Conservation (phyloP, 1,284 basidiomycete genomes). For the Leccinum insolens region DNA sequence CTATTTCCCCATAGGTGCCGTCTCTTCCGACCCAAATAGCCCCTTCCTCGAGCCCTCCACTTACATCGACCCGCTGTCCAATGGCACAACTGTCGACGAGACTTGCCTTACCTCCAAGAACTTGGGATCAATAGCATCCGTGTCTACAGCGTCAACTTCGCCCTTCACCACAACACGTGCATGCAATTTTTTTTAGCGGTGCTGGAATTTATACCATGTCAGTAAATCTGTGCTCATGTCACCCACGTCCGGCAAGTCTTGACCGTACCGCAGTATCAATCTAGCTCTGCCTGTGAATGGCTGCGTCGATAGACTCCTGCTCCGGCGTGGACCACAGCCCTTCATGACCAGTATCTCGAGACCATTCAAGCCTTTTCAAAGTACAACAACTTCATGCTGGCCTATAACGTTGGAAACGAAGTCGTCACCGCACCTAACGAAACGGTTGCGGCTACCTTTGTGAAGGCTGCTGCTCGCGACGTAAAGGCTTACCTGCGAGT, state of each 20-base stretch:
- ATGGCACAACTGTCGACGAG: conserved; percentile 73
- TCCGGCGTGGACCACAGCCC: conserved; percentile 83
- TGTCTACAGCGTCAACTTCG: conserved; percentile 84
- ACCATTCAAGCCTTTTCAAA: conserved; percentile 82
- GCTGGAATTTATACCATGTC: conserved; percentile 91
- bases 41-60: conserved; percentile 79
- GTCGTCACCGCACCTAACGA: conserved; percentile 64
- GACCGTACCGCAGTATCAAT: conserved; percentile 62
- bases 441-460: conserved; percentile 74
- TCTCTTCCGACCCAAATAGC: conserved; percentile 56
- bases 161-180: conserved; percentile 83
- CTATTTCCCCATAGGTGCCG: conserved; percentile 40
- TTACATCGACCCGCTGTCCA: conserved; percentile 78
- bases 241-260: conserved; percentile 3
- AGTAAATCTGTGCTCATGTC: conserved; percentile 29
- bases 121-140: conserved; percentile 76
- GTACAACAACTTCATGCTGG: conserved; percentile 79
- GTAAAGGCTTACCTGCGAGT: conserved; percentile 81
- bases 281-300: conserved; percentile 84
- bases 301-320: conserved; percentile 68
- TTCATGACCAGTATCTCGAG: conserved; percentile 77
- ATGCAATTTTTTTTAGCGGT: conserved; percentile 72
- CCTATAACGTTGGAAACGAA: conserved; percentile 90
- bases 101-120: conserved; percentile 75
- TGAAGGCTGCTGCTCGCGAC: conserved; percentile 92